Evolutionary conservation across 2,329 filamentous ascomycete species (phyloP).

Genomic region (Apiospora sp.): DNA sequence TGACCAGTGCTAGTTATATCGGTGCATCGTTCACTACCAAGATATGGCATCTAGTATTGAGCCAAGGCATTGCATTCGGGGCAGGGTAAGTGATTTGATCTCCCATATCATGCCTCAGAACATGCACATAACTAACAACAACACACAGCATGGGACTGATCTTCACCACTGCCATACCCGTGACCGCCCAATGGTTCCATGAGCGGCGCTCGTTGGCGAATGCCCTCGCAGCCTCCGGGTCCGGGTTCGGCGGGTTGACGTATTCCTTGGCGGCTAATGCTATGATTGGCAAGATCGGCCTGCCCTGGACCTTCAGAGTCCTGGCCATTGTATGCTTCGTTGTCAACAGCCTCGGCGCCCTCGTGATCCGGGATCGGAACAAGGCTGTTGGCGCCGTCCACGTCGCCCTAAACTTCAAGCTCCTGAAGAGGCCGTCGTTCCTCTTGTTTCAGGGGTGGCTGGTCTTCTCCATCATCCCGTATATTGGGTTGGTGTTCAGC

Average conservation of each 20-base stretch:
- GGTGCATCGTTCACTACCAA: slow-evolving; percentile 72
- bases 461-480: slow-evolving; percentile 76
- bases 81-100: slow-evolving; percentile 53
- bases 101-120: not conserved
- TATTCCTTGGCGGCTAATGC: slow-evolving; percentile 74
- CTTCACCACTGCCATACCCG: slow-evolving; percentile 73
- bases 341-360: slow-evolving; percentile 63
- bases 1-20: slow-evolving; percentile 62
- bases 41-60: slow-evolving; percentile 80
- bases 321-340: slow-evolving; percentile 54
- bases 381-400: slow-evolving; percentile 73
- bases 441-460: slow-evolving; percentile 72
- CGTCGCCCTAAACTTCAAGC: slow-evolving; percentile 67
- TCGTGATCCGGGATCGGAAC: slow-evolving; percentile 76
- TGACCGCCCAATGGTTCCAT: slow-evolving; percentile 79
- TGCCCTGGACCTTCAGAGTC: slow-evolving; percentile 65
- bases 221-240: slow-evolving; percentile 72
- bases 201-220: slow-evolving; percentile 74
- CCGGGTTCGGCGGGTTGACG: slow-evolving; percentile 75
- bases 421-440: slow-evolving; percentile 71
- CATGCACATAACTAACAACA: not conserved
- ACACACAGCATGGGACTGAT: slow-evolving; percentile 68
- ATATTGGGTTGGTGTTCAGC: slow-evolving; percentile 79
- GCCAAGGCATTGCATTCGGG: slow-evolving; percentile 80
- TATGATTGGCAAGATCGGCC: slow-evolving; percentile 70